Conservation (phyloP, 148 eudicot genomes). For the Camellia japonica region DNA sequence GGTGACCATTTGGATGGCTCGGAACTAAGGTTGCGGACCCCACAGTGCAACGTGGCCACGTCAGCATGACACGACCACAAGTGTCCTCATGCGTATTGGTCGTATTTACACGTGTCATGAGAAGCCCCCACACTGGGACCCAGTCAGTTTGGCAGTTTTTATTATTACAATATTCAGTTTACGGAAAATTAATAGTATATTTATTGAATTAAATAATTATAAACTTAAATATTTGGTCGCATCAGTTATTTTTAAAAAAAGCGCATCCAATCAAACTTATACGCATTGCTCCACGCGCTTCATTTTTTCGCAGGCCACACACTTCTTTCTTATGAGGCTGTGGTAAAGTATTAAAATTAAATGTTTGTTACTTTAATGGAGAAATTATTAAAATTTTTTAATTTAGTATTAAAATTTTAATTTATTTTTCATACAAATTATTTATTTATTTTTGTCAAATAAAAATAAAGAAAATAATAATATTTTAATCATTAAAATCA, state of each 20-base stretch:
- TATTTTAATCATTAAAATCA: too few relatives aligned
- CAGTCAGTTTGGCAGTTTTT: conserved; percentile 16
- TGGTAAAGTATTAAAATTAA: too few relatives aligned
- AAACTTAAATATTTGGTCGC: background rate
- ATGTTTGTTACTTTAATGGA: too few relatives aligned
- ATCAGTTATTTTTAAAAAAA: background rate
- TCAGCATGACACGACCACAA: conserved; percentile 44
- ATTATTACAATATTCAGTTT: conserved; percentile 9
- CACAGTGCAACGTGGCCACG: conserved; percentile 39
- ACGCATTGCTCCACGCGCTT: background rate
- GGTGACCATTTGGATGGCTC: background rate
- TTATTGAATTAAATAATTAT: background rate
- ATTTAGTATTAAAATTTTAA: too few relatives aligned
- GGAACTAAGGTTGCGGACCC: conserved; percentile 25
- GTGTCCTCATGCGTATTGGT: conserved; percentile 25
- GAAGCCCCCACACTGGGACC: background rate
- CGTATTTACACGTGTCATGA: conserved; percentile 31
- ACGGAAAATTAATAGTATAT: background rate
- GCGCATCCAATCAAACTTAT: background rate
- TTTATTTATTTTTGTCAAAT: too few relatives aligned
- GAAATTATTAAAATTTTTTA: too few relatives aligned
- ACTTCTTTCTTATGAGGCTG: background rate
- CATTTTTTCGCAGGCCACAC: background rate
- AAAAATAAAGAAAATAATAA: too few relatives aligned
- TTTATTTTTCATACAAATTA: too few relatives aligned